A percentile compares a stretch with the other conserved stretches of the same genome.
phyloP scores from a whole-genome alignment of 108 stramenopile species.

The Cyclotella choctawhatcheeana region DNA sequence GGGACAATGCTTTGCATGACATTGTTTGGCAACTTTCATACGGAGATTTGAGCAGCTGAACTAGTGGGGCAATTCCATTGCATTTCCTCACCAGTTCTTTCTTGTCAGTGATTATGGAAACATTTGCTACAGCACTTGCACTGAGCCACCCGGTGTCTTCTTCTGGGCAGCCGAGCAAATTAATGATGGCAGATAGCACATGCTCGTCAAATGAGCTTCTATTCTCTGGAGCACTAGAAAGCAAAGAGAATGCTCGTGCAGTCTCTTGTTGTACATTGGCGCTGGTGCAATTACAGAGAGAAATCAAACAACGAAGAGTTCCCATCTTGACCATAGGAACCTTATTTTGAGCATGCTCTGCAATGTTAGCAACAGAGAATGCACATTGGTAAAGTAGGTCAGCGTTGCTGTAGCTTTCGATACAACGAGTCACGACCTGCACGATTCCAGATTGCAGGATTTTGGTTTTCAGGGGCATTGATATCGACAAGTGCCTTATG shows the following conservation, averaged over 20 bases:
- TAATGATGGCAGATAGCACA: slow-evolving; percentile 18
- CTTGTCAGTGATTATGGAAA: slow-evolving; percentile 26
- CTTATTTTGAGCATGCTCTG: slow-evolving; percentile 55
- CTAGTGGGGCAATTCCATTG: slow-evolving; percentile 22
- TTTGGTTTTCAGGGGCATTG: slow-evolving; percentile 59
- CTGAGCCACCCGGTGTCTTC: slow-evolving; percentile 34
- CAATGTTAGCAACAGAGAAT: slow-evolving; percentile 52
- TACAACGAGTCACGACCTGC: slow-evolving; percentile 55
- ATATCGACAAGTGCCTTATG: slow-evolving; percentile 68
- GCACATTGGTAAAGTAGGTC: slow-evolving; percentile 54
- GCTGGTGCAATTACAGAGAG: slow-evolving; percentile 25
- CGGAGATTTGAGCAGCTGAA: slow-evolving; percentile 18
- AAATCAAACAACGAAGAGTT: slow-evolving; percentile 23
- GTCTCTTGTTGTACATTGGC: slow-evolving; percentile 25
- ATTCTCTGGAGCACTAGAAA: slow-evolving; percentile 39
- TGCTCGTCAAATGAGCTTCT: slow-evolving; percentile 17
- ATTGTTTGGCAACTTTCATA: slow-evolving; percentile 18
- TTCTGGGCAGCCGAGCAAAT: slow-evolving; percentile 37
- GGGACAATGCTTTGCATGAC: slow-evolving; percentile 26
- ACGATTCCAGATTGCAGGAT: slow-evolving; percentile 69
- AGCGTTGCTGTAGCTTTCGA: slow-evolving; percentile 24
- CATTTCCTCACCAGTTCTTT: slow-evolving; percentile 16
- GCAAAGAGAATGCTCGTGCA: slow-evolving; percentile 39
- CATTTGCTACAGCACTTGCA: slow-evolving; percentile 25
- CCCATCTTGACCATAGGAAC: slow-evolving; percentile 43